Conservation (phyloP, 805 yeast genomes). For the Spathaspora boniae region DNA sequence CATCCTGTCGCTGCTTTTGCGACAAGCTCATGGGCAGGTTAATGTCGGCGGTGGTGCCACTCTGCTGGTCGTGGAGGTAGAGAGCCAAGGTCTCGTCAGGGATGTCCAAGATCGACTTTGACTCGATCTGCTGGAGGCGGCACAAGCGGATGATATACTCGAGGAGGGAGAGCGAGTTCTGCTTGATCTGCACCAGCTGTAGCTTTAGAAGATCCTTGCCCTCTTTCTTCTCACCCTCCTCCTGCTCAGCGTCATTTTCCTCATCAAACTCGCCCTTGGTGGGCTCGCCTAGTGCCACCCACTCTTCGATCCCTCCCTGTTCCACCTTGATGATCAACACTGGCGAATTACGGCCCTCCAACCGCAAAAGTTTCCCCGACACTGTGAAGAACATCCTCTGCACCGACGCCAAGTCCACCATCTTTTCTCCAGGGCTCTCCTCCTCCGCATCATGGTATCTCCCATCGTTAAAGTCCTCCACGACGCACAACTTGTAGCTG, state of each 20-base stretch:
- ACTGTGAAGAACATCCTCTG: constrained; percentile 62
- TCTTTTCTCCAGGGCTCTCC: constrained; percentile 32
- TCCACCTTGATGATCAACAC: constrained; percentile 59
- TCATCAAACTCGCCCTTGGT: constrained; percentile 18
- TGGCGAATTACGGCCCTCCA: constrained; percentile 62
- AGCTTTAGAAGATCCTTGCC: constrained; percentile 16
- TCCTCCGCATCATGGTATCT: constrained; percentile 64
- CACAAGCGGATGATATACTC: constrained; percentile 62
- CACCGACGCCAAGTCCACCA: constrained; percentile 39
- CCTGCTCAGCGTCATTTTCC: constrained; percentile 22
- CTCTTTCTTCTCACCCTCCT: constrained; percentile 24
- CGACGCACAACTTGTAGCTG: constrained; percentile 43
- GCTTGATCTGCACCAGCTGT: constrained; percentile 9
- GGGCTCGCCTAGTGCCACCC: constrained; percentile 51
- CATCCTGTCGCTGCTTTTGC: constrained; percentile 12
- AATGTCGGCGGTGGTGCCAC: too few relatives aligned
- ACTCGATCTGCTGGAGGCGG: constrained; percentile 60
- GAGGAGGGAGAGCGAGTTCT: constrained; percentile 49
- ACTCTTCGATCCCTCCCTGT: constrained; percentile 26
- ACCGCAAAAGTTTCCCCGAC: constrained; percentile 59
- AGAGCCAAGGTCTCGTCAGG: constrained; percentile 65
- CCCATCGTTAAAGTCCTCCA: constrained; percentile 64
- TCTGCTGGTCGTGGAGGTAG: constrained; percentile 55
- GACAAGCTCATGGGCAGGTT: constrained; percentile 18
- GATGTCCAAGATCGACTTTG: constrained; percentile 46